These are phyloP conservation scores for Kwoniella shivajii DNA, from an alignment of 1,284 basidiomycete genomes.

Conservation along the genomic window DNA sequence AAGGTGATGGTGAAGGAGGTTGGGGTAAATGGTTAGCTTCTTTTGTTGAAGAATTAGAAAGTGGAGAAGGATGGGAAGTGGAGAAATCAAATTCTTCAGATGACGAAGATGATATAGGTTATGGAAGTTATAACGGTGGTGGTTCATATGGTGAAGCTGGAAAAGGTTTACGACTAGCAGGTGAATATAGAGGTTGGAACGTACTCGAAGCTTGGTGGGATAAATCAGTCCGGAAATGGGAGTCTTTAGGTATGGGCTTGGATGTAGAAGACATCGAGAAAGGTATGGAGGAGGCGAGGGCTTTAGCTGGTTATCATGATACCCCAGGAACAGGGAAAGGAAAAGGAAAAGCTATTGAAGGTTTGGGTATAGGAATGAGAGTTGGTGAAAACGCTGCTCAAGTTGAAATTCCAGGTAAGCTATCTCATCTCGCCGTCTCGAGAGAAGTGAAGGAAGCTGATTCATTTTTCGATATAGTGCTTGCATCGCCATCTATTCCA, in stretches of 20 bases:
- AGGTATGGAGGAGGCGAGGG: slow-evolving; percentile 41
- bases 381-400: slow-evolving; percentile 36
- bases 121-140: slow-evolving; percentile 79
- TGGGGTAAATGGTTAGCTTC: slow-evolving; percentile 95
- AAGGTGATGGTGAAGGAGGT: slow-evolving; percentile 83
- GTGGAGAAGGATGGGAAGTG: slow-evolving; percentile 80
- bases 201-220: slow-evolving; percentile 90
- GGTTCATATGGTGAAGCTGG: slow-evolving; percentile 69
- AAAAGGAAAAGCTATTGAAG: slow-evolving; percentile 29
- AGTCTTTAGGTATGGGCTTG: slow-evolving; percentile 70
- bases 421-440: not conserved
- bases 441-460: not conserved
- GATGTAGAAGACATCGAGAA: slow-evolving; percentile 51
- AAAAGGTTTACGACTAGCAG: slow-evolving; percentile 66
- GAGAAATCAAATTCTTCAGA: slow-evolving; percentile 57
- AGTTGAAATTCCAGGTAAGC: slow-evolving; percentile 48
- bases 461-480: slow-evolving; percentile 18
- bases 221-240: slow-evolving; percentile 79
- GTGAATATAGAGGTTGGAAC: slow-evolving; percentile 85
- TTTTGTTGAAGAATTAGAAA: slow-evolving; percentile 91
- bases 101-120: slow-evolving; percentile 73
- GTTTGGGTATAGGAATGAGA: slow-evolving; percentile 35
- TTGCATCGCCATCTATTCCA: slow-evolving; percentile 34
- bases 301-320: slow-evolving; percentile 27
- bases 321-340: slow-evolving; percentile 19